A percentile compares a stretch with the other conserved stretches of the same genome.
Evolutionary conservation across 116 monocot species (phyloP).

Genomic region (Iris pallida): DNA sequence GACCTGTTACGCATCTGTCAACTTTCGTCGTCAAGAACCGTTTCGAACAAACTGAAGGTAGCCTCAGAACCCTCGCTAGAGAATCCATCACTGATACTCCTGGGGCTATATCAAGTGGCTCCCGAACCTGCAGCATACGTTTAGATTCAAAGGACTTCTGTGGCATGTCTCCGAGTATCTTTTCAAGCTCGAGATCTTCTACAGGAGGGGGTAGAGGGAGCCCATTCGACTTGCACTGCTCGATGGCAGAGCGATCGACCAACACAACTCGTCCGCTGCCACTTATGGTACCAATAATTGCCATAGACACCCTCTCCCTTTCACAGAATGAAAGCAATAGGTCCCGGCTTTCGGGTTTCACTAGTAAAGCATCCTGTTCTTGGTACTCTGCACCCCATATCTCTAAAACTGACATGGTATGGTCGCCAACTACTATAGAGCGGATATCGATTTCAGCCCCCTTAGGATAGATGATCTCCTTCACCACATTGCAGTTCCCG

Average conservation of each 20-base stretch:
- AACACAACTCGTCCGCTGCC: conserved; percentile 57
- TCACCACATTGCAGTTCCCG: conserved; percentile 96
- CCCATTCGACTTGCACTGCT: conserved; percentile 39
- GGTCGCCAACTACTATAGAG: conserved; percentile 76
- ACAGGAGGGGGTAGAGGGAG: conserved; percentile 49
- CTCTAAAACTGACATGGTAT: conserved; percentile 93
- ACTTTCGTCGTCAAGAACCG: conserved; percentile 96
- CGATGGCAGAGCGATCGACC: conserved; percentile 39
- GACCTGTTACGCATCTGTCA: conserved; percentile 91
- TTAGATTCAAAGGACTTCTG: conserved; percentile 79
- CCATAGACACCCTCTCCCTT: conserved; percentile 92
- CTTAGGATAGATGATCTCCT: conserved; percentile 94
- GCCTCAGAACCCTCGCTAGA: conserved; percentile 65
- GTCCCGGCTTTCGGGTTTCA: conserved; percentile 58
- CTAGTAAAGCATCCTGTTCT: conserved; percentile 90
- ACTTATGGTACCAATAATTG: conserved; percentile 82
- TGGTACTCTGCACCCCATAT: conserved; percentile 99
- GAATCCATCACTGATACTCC: conserved; percentile 56
- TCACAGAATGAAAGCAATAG: conserved; percentile 68
- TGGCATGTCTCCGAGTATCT: conserved; percentile 96
- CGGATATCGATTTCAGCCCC: conserved; percentile 95
- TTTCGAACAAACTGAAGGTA: conserved; percentile 93
- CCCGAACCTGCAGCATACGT: conserved; percentile 17
- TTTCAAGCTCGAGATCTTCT: conserved; percentile 89
- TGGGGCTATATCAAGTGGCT: conserved; percentile 71